Conservation (phyloP, 176 grass and related monocot species). For the Triticum urartu region DNA sequence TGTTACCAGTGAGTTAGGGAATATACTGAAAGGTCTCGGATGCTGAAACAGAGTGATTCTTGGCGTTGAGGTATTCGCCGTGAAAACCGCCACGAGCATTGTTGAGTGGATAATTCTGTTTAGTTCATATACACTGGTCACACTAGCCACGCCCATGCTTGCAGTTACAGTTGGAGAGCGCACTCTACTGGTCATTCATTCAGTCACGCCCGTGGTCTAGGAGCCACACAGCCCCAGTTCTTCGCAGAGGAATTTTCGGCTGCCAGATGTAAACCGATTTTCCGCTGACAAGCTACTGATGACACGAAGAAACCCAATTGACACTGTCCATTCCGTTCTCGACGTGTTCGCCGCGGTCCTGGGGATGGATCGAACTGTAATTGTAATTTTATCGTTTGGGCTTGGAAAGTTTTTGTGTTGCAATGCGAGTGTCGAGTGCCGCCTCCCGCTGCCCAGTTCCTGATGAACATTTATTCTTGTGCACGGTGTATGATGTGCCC, state of each 20-base stretch:
- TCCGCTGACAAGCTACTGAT: neutral
- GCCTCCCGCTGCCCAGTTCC: neutral
- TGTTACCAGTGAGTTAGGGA: constrained; percentile 52
- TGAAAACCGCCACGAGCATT: neutral
- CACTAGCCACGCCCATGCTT: neutral
- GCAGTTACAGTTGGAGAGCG: neutral
- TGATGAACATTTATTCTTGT: neutral
- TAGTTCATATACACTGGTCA: neutral
- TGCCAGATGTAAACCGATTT: neutral
- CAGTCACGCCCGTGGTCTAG: neutral
- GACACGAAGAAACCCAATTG: neutral
- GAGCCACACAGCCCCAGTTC: neutral
- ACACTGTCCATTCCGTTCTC: neutral
- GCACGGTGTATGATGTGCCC: constrained; percentile 6
- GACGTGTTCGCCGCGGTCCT: neutral
- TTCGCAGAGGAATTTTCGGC: neutral
- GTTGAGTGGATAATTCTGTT: neutral
- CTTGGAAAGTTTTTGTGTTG: constrained; percentile 8
- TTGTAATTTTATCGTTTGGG: neutral
- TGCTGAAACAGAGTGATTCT: constrained; percentile 46
- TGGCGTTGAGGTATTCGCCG: neutral
- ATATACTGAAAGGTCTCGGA: constrained; percentile 64
- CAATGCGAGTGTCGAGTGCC: neutral
- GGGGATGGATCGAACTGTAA: neutral
- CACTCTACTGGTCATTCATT: neutral